A percentile compares a stretch with the other conserved stretches of the same genome.
Conservation (phyloP, 2,329 filamentous ascomycete species). For the Neurospora sp. region DNA sequence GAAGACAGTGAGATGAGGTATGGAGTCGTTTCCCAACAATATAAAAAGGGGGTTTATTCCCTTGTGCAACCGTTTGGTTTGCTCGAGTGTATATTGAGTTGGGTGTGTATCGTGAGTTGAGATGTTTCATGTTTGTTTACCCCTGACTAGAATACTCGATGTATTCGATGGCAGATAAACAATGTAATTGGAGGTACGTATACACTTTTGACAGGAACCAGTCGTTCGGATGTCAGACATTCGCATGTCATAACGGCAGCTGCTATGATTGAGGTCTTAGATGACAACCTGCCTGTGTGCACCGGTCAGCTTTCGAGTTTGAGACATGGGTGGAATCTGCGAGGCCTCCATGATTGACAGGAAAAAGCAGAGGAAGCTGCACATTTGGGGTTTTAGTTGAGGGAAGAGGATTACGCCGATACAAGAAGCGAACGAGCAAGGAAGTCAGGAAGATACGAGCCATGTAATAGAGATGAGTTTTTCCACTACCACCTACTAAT, state of each 20-base stretch:
- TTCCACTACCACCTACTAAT: neutral
- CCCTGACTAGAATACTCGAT: neutral
- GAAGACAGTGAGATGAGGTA: neutral
- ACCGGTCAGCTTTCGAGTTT: neutral
- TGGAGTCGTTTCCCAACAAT: neutral
- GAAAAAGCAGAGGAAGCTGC: neutral
- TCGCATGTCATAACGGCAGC: neutral
- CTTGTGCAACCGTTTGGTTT: too few relatives aligned
- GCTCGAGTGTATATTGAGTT: neutral
- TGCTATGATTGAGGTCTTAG: neutral
- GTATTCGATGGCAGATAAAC: neutral
- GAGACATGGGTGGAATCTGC: neutral
- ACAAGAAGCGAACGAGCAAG: neutral
- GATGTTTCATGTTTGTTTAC: neutral
- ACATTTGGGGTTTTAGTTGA: too few relatives aligned
- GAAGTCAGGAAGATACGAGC: neutral
- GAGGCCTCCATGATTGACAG: neutral
- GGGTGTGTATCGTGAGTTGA: neutral
- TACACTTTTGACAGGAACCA: neutral
- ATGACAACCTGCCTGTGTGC: neutral
- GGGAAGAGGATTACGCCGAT: too few relatives aligned
- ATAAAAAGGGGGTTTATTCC: neutral
- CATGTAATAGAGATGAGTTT: neutral
- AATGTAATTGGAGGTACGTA: neutral
- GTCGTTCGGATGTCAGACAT: neutral